Evolutionary conservation across 352 stramenopile genomes (phyloP).

Genomic region (Pythium aquatile): DNA sequence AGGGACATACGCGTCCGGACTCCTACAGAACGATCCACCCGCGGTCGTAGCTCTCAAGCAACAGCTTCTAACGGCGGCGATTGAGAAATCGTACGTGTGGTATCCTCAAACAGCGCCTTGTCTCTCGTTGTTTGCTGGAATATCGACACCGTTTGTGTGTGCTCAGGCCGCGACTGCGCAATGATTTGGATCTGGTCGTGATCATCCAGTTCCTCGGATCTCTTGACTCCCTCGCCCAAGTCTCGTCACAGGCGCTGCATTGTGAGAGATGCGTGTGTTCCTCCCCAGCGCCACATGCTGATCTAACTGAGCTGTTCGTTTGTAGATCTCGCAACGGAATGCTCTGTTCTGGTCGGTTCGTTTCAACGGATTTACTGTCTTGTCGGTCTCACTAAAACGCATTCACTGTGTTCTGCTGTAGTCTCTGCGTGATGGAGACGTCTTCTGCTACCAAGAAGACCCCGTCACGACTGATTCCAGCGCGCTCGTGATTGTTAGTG

Average conservation of each 20-base stretch:
- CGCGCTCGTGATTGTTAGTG: slow-evolving; percentile 46
- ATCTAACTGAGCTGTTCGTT: neutral
- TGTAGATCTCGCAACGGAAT: slow-evolving; percentile 61
- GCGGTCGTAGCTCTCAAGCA: slow-evolving; percentile 29
- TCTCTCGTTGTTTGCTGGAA: neutral
- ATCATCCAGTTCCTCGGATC: slow-evolving; percentile 48
- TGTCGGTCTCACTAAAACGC: neutral
- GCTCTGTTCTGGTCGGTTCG: slow-evolving; percentile 39
- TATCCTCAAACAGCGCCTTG: neutral
- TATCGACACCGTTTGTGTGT: neutral
- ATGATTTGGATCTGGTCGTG: slow-evolving; percentile 52
- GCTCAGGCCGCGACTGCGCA: slow-evolving; percentile 46
- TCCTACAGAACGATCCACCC: slow-evolving; percentile 16
- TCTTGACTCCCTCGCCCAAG: slow-evolving; percentile 38
- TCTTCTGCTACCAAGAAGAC: slow-evolving; percentile 70
- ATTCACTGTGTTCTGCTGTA: slow-evolving; percentile 14
- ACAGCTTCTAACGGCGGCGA: slow-evolving; percentile 41
- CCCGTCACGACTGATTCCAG: slow-evolving; percentile 33
- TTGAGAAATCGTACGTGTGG: slow-evolving; percentile 42
- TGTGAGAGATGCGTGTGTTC: slow-evolving; percentile 29
- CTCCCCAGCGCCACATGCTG: neutral
- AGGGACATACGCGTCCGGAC: neutral
- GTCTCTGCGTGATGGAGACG: slow-evolving; percentile 58
- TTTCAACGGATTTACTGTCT: neutral
- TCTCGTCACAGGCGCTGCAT: slow-evolving; percentile 46